Evolutionary conservation across 306 rosid species (phyloP).

Genomic region (Luffa acutangula): DNA sequence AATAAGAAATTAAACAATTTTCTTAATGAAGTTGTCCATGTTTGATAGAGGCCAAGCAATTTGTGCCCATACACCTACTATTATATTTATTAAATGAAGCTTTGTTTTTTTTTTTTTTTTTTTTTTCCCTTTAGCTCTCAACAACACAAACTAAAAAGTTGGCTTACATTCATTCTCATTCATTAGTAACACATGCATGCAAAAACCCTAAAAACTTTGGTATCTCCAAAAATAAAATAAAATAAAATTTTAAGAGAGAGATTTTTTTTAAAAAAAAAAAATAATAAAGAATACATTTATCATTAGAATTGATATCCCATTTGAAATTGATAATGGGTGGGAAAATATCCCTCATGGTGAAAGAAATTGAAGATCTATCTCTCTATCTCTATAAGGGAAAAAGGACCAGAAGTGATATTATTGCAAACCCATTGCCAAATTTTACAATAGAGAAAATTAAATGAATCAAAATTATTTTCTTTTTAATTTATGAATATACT

Average conservation of each 20-base stretch:
- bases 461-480: background rate
- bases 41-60: background rate
- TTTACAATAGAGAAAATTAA: background rate
- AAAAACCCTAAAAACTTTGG: background rate
- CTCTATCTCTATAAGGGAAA: background rate
- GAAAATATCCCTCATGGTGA: background rate
- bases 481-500: background rate
- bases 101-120: background rate
- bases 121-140: background rate
- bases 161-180: constrained; percentile 9
- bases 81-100: background rate
- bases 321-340: background rate
- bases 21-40: background rate
- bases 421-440: constrained; percentile 2
- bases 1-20: no score
- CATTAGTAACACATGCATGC: constrained; percentile 8
- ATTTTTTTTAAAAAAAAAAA: background rate
- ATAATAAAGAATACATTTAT: background rate
- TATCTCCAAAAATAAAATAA: background rate
- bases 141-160: constrained; percentile 10
- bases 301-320: background rate
- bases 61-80: background rate
- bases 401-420: background rate
- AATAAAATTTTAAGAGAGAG: background rate
- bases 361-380: background rate